A percentile compares a stretch with the other conserved stretches of the same genome.
Conservation (phyloP, 73 alveolate genomes). For the Vitrella brassicaformis region DNA sequence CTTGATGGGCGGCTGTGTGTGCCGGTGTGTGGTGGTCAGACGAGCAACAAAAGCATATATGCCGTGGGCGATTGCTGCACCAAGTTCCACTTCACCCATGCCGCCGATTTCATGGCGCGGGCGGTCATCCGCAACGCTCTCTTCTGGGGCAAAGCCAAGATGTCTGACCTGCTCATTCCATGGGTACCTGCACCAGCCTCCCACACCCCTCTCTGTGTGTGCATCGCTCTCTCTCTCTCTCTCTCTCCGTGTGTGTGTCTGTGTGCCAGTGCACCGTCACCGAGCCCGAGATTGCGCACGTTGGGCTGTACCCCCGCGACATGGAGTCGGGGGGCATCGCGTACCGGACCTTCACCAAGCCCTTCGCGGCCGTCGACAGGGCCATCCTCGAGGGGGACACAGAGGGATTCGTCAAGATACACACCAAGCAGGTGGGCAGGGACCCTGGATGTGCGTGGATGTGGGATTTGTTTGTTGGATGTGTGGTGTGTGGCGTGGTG, state of each 20-base stretch:
- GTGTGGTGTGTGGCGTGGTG: too few species aligned
- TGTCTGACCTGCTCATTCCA: slow-evolving; percentile 18
- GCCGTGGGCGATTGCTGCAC: slow-evolving; percentile 61
- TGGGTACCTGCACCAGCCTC: too few species aligned
- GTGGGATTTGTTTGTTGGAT: too few species aligned
- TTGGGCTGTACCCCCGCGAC: neutral
- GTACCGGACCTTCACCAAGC: slow-evolving; percentile 34
- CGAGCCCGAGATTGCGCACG: slow-evolving; percentile 56
- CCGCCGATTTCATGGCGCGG: slow-evolving; percentile 55
- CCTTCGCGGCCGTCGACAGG: slow-evolving; percentile 41
- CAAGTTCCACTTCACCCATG: slow-evolving; percentile 53
- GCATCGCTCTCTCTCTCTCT: too few species aligned
- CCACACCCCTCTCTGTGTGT: too few species aligned
- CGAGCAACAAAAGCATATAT: slow-evolving; percentile 46
- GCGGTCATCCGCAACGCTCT: slow-evolving; percentile 40
- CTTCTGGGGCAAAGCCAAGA: slow-evolving; percentile 22
- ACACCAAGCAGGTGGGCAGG: slow-evolving; percentile 36
- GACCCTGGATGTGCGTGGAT: too few species aligned
- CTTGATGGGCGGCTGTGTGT: too few species aligned
- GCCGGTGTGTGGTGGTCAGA: too few species aligned
- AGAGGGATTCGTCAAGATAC: slow-evolving; percentile 41
- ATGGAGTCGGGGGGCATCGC: neutral
- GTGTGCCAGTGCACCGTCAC: slow-evolving; percentile 54
- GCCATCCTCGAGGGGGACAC: slow-evolving; percentile 44
- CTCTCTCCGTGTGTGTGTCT: too few species aligned